Percentiles rank a stretch among this genome's conserved stretches.
Evolutionary conservation across 352 stramenopile species (phyloP).

Genomic region (Pythium phragmiticola): DNA sequence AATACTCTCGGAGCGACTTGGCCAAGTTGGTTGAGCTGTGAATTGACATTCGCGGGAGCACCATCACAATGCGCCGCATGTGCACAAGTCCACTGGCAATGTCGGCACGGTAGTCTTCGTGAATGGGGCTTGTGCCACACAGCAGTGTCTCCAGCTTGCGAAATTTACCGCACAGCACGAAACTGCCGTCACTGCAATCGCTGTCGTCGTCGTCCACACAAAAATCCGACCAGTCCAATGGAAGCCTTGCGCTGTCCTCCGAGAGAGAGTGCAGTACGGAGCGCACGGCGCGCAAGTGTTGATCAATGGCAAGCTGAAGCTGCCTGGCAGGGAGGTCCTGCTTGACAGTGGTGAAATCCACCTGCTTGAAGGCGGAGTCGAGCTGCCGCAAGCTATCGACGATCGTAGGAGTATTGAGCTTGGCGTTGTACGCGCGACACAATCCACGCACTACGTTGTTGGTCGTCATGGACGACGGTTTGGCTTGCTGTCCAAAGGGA

Average conservation of each 20-base stretch:
- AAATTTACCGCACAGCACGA: constrained; percentile 16
- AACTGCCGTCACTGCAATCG: constrained; percentile 14
- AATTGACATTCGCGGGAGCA: constrained; percentile 11
- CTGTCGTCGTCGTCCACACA: not conserved
- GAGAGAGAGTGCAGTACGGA: not conserved
- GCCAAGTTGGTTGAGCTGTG: constrained; percentile 12
- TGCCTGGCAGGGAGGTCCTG: constrained; percentile 34
- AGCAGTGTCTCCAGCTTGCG: constrained; percentile 10
- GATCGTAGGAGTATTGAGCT: constrained; percentile 65
- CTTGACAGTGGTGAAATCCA: constrained; percentile 54
- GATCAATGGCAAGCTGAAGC: constrained; percentile 22
- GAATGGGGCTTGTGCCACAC: not conserved
- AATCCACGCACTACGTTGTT: constrained; percentile 43
- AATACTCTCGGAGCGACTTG: constrained; percentile 8
- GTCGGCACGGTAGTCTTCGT: not conserved
- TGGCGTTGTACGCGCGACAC: constrained; percentile 42
- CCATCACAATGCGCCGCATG: constrained; percentile 23
- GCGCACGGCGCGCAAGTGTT: constrained; percentile 1
- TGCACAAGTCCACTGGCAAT: constrained; percentile 13
- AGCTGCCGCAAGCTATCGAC: constrained; percentile 38
- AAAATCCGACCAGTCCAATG: constrained; percentile 3
- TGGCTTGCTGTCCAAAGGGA: constrained; percentile 58
- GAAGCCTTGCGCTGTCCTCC: not conserved
- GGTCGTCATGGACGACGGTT: constrained; percentile 24
- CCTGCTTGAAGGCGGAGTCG: constrained; percentile 53